A percentile compares a stretch with the other conserved stretches of the same genome.
phyloP scores from a whole-genome alignment of 495 filamentous ascomycete genomes.

The Platismatia glauca region DNA sequence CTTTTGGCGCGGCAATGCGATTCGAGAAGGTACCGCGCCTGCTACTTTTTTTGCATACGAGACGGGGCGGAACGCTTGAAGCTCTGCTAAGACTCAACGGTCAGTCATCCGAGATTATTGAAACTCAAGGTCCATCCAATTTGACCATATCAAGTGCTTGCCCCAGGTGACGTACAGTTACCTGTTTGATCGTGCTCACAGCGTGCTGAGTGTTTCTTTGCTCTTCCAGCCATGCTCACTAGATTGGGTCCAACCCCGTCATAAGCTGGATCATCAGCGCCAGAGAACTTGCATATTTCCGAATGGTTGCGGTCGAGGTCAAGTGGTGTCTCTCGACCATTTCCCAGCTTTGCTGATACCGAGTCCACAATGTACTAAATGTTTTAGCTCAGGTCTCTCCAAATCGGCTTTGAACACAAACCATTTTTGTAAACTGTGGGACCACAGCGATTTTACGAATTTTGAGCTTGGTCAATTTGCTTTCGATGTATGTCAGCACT shows the following conservation, averaged over 20 bases:
- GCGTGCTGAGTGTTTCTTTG: background rate
- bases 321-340: slow-evolving; percentile 3
- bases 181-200: background rate
- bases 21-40: background rate
- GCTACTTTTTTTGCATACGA: slow-evolving; percentile 1
- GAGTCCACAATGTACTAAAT: slow-evolving; percentile 8
- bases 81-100: too few species aligned
- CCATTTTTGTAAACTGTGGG: slow-evolving; percentile 11
- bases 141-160: too few species aligned
- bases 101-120: too few species aligned
- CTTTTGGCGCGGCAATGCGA: background rate
- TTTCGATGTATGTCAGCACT: slow-evolving; percentile 9
- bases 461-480: slow-evolving; percentile 5
- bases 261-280: slow-evolving; percentile 1
- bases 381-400: background rate
- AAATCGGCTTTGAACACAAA: background rate
- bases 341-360: slow-evolving; percentile 7
- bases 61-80: too few species aligned
- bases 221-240: background rate
- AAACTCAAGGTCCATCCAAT: too few species aligned
- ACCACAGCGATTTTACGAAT: background rate
- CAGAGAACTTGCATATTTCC: slow-evolving; percentile 14
- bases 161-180: background rate
- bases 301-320: slow-evolving; percentile 14
- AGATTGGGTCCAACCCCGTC: slow-evolving; percentile 8